Conservation (phyloP, 192 early-diverging fungal genomes). For the Pilobolus umbonatus region DNA sequence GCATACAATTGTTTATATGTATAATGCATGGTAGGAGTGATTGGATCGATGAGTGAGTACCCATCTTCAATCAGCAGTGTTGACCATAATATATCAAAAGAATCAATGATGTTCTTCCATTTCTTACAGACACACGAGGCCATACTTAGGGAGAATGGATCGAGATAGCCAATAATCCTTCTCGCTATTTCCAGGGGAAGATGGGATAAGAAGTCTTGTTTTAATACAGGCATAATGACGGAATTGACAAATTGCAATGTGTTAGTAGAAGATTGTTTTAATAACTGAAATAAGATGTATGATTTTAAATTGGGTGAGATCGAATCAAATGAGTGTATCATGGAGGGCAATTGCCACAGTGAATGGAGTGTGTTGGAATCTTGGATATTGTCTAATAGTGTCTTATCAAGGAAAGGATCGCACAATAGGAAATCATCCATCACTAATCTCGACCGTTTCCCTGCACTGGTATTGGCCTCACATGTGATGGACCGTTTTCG, state of each 20-base stretch:
- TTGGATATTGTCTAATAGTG: background rate
- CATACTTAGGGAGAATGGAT: conserved; percentile 70
- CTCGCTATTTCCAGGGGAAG: conserved; percentile 67
- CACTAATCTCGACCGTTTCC: conserved; percentile 4
- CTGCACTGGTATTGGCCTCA: conserved; percentile 6
- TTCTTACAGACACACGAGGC: conserved; percentile 75
- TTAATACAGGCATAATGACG: conserved; percentile 84
- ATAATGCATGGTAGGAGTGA: conserved; percentile 20
- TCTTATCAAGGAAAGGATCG: background rate
- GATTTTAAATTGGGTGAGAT: conserved; percentile 73
- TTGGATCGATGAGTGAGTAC: conserved; percentile 26
- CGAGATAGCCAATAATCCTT: conserved; percentile 81
- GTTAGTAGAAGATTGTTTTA: conserved; percentile 73
- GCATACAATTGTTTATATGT: conserved; percentile 82
- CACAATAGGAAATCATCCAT: background rate
- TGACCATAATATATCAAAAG: conserved; percentile 52
- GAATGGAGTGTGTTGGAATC: background rate
- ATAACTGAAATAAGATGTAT: conserved; percentile 84
- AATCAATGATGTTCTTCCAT: conserved; percentile 79
- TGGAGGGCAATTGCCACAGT: conserved; percentile 9
- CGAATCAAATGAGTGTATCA: conserved; percentile 62
- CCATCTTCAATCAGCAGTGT: conserved; percentile 41
- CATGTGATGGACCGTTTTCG: conserved; percentile 21
- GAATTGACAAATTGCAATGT: conserved; percentile 90
- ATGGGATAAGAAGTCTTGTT: conserved; percentile 82